Percentiles rank a stretch among this genome's conserved stretches.
These are phyloP conservation scores for Eucalyptus rudis DNA, from an alignment of 345 rosid genomes.

Conservation along the genomic window DNA sequence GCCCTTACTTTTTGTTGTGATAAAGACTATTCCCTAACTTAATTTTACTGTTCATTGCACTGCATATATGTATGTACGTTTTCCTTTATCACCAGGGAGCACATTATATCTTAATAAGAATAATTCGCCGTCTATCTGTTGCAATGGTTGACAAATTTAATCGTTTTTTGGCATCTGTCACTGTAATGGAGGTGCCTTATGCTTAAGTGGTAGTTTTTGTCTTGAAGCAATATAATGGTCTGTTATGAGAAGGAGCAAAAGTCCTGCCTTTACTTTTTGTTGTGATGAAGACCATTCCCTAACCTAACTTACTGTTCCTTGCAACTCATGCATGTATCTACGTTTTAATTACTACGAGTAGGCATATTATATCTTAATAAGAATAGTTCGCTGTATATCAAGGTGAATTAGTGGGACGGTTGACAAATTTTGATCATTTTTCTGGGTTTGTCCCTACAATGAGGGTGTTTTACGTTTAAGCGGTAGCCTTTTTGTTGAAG, in stretches of 20 bases:
- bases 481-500: background rate
- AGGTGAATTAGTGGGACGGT: background rate
- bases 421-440: rapidly evolving
- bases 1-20: background rate
- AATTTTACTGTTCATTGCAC: background rate
- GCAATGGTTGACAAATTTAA: background rate
- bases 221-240: rapidly evolving
- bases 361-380: background rate
- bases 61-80: background rate
- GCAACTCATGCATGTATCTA: rapidly evolving
- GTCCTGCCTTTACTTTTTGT: background rate
- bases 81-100: background rate
- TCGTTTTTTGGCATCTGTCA: background rate
- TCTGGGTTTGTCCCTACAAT: background rate
- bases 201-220: background rate
- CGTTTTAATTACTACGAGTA: background rate
- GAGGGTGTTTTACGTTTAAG: background rate
- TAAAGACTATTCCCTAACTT: background rate
- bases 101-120: background rate
- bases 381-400: background rate
- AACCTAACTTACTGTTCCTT: background rate
- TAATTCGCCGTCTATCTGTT: rapidly evolving
- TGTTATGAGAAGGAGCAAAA: background rate
- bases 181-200: background rate
- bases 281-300: background rate